Percentiles rank a stretch among this genome's conserved stretches.
phyloP scores from a whole-genome alignment of 225 moss, liverwort and hornwort genomes.

The Polytrichum formosum region DNA sequence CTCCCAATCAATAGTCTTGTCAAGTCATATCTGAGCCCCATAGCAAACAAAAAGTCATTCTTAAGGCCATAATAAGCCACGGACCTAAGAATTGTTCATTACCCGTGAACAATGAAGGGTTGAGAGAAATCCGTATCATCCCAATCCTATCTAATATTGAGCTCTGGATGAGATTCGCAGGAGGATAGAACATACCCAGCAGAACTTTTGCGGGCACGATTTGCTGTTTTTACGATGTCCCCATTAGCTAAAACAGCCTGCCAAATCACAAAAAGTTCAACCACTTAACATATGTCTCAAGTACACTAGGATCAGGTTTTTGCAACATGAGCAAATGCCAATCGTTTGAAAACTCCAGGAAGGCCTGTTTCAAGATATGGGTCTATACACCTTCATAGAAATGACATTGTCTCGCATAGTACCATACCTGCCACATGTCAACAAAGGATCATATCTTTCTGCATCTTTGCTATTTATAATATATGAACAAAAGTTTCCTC shows the following conservation, averaged over 20 bases:
- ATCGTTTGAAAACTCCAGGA: too few species aligned
- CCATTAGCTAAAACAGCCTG: constrained; percentile 91
- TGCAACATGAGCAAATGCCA: too few species aligned
- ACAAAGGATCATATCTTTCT: constrained; percentile 15
- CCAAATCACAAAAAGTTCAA: constrained; percentile 15
- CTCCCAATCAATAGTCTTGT: constrained; percentile 91
- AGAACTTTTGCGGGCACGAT: constrained; percentile 91
- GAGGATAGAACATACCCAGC: constrained; percentile 60
- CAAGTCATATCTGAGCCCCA: constrained; percentile 78
- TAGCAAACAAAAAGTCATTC: not conserved
- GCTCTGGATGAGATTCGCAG: not conserved
- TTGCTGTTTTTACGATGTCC: constrained; percentile 83
- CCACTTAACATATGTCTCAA: constrained; percentile 9
- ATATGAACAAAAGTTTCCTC: too few species aligned
- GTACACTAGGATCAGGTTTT: not conserved
- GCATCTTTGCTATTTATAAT: too few species aligned
- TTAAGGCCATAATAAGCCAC: too few species aligned
- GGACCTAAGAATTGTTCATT: too few species aligned
- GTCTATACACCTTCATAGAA: constrained; percentile 45
- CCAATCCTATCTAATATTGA: too few species aligned
- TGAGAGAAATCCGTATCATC: too few species aligned
- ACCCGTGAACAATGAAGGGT: too few species aligned
- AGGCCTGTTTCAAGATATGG: not conserved
- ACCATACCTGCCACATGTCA: constrained; percentile 69
- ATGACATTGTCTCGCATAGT: constrained; percentile 94